Evolutionary conservation across 805 yeast genomes (phyloP).

Genomic region (Starmera dryadoides): DNA sequence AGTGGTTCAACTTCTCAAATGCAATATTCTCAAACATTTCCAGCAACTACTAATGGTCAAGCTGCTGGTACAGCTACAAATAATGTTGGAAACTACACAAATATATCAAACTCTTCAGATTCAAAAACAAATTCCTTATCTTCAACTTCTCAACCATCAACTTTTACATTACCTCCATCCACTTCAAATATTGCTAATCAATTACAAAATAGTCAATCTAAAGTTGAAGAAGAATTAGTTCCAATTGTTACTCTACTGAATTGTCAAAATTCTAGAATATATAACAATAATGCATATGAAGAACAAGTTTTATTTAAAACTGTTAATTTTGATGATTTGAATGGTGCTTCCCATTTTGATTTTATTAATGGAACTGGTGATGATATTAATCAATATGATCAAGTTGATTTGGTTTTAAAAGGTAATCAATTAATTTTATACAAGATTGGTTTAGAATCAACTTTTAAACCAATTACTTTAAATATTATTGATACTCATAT

Average conservation of each 20-base stretch:
- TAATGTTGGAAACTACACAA: too few species aligned
- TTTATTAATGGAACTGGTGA: too few species aligned
- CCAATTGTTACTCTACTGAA: conserved; percentile 67
- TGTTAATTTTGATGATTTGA: conserved; percentile 3
- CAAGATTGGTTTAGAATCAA: conserved; percentile 26
- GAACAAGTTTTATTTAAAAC: conserved; percentile 37
- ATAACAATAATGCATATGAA: conserved; percentile 21
- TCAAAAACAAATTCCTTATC: background rate
- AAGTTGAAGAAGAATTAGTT: conserved; percentile 54
- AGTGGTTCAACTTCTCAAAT: too few species aligned
- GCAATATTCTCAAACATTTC: too few species aligned
- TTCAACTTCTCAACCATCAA: background rate
- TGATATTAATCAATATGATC: conserved; percentile 2
- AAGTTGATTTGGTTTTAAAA: conserved; percentile 22
- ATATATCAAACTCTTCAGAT: too few species aligned
- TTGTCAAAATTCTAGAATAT: conserved; percentile 63
- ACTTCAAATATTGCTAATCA: background rate
- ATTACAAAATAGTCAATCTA: background rate
- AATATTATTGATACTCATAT: conserved; percentile 22
- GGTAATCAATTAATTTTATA: conserved; percentile 53
- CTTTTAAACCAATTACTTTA: conserved; percentile 33
- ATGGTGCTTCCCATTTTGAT: too few species aligned
- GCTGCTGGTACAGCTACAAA: too few species aligned
- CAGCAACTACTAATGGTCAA: too few species aligned
- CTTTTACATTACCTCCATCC: background rate